phyloP scores from a whole-genome alignment of 225 moss, liverwort and hornwort species.

The Marchantia paleacea region DNA sequence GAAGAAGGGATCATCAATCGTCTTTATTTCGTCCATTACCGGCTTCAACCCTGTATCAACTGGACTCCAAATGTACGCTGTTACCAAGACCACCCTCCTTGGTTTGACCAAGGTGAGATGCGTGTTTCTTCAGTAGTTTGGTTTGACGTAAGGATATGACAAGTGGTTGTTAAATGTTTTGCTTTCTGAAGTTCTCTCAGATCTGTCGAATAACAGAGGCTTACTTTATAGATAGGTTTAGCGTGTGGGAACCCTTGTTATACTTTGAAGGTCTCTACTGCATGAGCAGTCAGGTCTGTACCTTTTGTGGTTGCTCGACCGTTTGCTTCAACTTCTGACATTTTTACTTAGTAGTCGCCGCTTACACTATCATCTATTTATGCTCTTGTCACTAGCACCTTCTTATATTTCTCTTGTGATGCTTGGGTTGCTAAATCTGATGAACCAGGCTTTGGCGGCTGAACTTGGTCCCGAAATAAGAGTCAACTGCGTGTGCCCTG shows the following conservation, averaged over 20 bases:
- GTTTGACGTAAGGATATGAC: neutral
- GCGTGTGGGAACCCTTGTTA: too few species aligned
- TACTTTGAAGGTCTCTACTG: neutral
- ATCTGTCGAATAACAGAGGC: too few species aligned
- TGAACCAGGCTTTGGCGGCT: slow-evolving; percentile 77
- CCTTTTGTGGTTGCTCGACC: neutral
- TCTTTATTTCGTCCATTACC: slow-evolving; percentile 71
- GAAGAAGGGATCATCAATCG: slow-evolving; percentile 66
- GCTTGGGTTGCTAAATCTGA: slow-evolving; percentile 47
- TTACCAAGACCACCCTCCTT: slow-evolving; percentile 92
- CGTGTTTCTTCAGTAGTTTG: neutral
- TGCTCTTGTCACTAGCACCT: neutral
- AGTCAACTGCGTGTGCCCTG: slow-evolving; percentile 89
- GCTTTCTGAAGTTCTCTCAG: too few species aligned
- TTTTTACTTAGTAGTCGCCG: neutral
- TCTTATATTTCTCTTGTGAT: neutral
- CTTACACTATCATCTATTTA: neutral
- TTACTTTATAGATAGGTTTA: too few species aligned
- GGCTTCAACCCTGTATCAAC: slow-evolving; percentile 39
- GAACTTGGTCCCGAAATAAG: slow-evolving; percentile 82
- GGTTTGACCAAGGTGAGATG: slow-evolving; percentile 84
- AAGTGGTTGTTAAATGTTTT: neutral
- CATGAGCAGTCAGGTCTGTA: neutral
- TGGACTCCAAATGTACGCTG: slow-evolving; percentile 74
- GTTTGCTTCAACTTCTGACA: neutral